Base-by-base conservation (phyloP, 306 rosid species). In the Geum urbanum region DNA sequence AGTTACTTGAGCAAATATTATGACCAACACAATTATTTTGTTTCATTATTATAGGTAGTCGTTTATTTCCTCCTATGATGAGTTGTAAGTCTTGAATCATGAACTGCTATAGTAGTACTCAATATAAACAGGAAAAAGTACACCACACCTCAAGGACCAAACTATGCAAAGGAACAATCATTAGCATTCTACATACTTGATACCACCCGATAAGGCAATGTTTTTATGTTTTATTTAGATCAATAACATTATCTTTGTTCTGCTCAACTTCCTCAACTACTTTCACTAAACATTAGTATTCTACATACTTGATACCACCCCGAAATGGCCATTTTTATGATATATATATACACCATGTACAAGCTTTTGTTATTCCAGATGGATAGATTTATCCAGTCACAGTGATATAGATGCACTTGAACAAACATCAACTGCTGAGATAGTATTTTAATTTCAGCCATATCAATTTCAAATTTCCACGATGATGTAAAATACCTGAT, bases 401-500 rank as follows among this genome's bases (percentile, higher is more conserved):
- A 19, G 6, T 18, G 32, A 53, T 9, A 20, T 27, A 19, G 13
- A 49, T 72, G 59, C 19, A 8, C 49, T 41, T 45, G n/a, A 5
- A 55, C 39, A 55, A 55, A 74, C 50, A 18, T 54, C 15, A 10
- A 27, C 47, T 11, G 32, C 20, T 35, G 15, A 44, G 43, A 44
- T 14, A 47, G 12, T 2, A 12, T 13, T 15, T 67, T n/a, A 9
- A 53, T 15, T 22, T 60, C 72, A 39, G 44, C 19, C 43, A 24
- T 71, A 55, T 47, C 8, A 19, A 64, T 15, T 19, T 39, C 49
- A 41, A 52, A 48, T 18, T 16, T 22, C 50, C 71, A 60, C 54
- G 22, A 63, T 61, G 8, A 16, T 11, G 20, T n/a, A 32, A 35
- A 68, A 37, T 75, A 91, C 99, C 99, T 94, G 96, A 74, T 88